Percentiles rank a stretch among this genome's conserved stretches.
Conservation (phyloP, 495 filamentous ascomycete species). For the Talaromyces stipitatus region DNA sequence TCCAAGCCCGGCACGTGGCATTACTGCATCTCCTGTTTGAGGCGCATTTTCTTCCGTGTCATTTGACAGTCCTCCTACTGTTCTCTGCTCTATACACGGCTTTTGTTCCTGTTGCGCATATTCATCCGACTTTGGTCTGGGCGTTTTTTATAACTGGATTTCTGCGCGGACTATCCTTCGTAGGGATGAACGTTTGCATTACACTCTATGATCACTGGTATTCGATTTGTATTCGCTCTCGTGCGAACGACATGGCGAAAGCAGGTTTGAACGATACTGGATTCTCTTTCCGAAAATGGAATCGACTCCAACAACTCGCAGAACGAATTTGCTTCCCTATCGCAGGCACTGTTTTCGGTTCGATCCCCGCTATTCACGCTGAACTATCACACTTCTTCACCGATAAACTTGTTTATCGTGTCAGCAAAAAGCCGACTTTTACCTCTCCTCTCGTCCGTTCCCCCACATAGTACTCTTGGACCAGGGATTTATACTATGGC, state of each 20-base stretch:
- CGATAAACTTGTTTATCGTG: constrained; percentile 54
- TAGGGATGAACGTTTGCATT: constrained; percentile 52
- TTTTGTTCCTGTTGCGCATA: constrained; percentile 32
- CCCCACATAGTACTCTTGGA: not conserved
- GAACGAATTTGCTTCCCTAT: constrained; percentile 53
- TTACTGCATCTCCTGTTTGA: constrained; percentile 58
- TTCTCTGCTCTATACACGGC: constrained; percentile 49
- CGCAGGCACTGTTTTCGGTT: constrained; percentile 54
- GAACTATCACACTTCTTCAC: constrained; percentile 62
- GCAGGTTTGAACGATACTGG: constrained; percentile 54
- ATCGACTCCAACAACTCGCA: constrained; percentile 36
- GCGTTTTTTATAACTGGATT: constrained; percentile 48
- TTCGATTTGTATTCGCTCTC: constrained; percentile 40
- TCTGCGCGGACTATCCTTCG: constrained; percentile 49
- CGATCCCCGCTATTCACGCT: constrained; percentile 54
- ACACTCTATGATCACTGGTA: constrained; percentile 57
- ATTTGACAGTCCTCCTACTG: constrained; percentile 52
- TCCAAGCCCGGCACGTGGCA: constrained; percentile 23
- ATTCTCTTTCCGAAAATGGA: constrained; percentile 45
- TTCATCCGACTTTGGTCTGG: constrained; percentile 43
- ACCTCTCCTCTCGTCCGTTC: not conserved
- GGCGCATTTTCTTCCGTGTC: constrained; percentile 60
- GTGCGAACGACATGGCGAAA: constrained; percentile 56
- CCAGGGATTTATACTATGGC: not conserved
- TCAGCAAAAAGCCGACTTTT: constrained; percentile 53